phyloP scores from a whole-genome alignment of 441 rosid genomes.

The Populus hybrid region DNA sequence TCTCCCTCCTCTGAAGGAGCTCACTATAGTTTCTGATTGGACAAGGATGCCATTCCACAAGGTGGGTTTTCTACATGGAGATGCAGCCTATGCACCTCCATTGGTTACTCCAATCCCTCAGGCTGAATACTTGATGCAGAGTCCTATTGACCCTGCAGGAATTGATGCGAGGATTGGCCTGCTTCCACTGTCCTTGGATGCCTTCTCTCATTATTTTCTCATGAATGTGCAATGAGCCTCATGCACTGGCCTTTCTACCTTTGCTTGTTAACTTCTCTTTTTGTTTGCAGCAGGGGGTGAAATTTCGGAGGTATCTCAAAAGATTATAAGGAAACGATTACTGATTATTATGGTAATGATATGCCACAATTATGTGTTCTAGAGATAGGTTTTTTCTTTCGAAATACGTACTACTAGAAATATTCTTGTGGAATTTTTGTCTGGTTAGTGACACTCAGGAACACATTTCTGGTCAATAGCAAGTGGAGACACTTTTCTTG shows the following conservation, averaged over 20 bases:
- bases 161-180: slow-evolving; percentile 53
- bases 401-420: background rate
- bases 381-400: background rate
- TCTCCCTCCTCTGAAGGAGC: slow-evolving; percentile 57
- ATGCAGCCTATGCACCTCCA: slow-evolving; percentile 46
- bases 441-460: background rate
- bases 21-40: slow-evolving; percentile 66
- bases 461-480: background rate
- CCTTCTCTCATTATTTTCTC: slow-evolving; percentile 42
- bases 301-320: slow-evolving; percentile 1
- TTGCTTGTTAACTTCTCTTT: background rate
- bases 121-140: slow-evolving; percentile 65
- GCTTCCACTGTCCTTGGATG: slow-evolving; percentile 31
- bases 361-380: background rate
- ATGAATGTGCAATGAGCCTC: slow-evolving; percentile 1
- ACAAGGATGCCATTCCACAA: slow-evolving; percentile 66
- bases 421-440: background rate
- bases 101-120: slow-evolving; percentile 59
- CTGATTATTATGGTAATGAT: background rate
- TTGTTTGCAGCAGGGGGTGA: background rate
- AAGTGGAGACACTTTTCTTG: background rate
- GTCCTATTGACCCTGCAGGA: slow-evolving; percentile 43
- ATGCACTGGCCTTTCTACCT: background rate
- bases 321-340: slow-evolving; percentile 11
- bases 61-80: slow-evolving; percentile 42